Conservation (phyloP, 2,329 filamentous ascomycete species). For the Beauveria caledonica region DNA sequence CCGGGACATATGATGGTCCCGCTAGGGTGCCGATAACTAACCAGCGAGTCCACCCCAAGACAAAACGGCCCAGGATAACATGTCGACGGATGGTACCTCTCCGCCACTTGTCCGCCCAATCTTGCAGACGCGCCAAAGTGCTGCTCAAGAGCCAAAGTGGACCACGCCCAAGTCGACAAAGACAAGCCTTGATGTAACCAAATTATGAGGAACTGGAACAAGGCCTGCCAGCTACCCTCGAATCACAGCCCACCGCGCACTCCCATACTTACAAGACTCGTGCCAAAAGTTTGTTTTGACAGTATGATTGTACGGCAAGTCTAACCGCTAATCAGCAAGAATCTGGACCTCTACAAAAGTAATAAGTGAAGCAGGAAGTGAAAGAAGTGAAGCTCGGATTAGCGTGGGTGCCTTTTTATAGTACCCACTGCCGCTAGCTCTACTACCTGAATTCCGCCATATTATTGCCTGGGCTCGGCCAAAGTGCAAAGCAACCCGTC, state of each 20-base stretch:
- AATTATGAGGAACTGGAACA: not conserved
- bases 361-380: too few relatives aligned
- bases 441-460: not conserved
- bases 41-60: not conserved
- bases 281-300: not conserved
- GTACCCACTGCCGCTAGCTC: not conserved
- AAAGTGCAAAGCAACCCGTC: not conserved
- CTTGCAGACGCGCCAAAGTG: not conserved
- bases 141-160: not conserved
- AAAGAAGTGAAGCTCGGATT: not conserved
- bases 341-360: not conserved
- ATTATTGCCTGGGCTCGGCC: not conserved
- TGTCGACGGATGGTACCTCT: not conserved
- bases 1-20: conserved; percentile 1
- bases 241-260: too few relatives aligned
- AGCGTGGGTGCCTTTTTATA: not conserved
- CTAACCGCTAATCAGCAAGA: not conserved
- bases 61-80: not conserved
- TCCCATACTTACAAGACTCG: not conserved
- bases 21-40: not conserved
- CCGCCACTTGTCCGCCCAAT: not conserved
- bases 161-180: not conserved
- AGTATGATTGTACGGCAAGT: not conserved
- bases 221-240: not conserved
- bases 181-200: not conserved